These are phyloP conservation scores for Pulveroboletus sp. DNA, from an alignment of 768 basidiomycete species.

Conservation along the genomic window DNA sequence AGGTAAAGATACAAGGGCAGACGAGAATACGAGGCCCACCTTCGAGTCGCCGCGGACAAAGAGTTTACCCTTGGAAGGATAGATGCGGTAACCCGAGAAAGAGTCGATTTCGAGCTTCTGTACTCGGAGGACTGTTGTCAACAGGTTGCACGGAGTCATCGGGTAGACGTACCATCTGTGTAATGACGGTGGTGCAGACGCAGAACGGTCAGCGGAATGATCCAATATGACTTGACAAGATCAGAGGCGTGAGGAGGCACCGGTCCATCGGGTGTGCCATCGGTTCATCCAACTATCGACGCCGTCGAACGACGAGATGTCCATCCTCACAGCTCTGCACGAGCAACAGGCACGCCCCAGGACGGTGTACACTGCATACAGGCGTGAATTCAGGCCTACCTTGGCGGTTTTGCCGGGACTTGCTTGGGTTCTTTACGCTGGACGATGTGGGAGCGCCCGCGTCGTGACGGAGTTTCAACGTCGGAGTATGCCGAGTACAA, in stretches of 20 bases:
- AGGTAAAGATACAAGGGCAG: background rate
- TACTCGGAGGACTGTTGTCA: constrained; percentile 11
- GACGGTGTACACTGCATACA: constrained; percentile 9
- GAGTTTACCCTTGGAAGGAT: constrained; percentile 94
- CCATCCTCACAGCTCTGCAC: background rate
- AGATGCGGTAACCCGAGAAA: constrained; percentile 96
- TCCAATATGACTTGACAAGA: constrained; percentile 9
- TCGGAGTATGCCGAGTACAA: constrained; percentile 24
- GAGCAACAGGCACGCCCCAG: constrained; percentile 6
- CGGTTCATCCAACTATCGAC: constrained; percentile 40
- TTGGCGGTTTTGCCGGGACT: constrained; percentile 46
- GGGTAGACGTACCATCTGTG: constrained; percentile 25
- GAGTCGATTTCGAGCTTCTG: constrained; percentile 98
- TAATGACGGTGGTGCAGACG: background rate
- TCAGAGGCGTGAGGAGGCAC: constrained; percentile 6
- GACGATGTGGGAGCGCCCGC: constrained; percentile 7
- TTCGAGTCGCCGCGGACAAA: constrained; percentile 97
- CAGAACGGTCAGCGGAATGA: constrained; percentile 15
- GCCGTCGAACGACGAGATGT: constrained; percentile 12
- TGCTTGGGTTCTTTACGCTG: constrained; percentile 21
- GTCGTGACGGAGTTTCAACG: constrained; percentile 21
- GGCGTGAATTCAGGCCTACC: constrained; percentile 46
- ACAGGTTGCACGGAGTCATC: background rate
- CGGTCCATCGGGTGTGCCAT: constrained; percentile 35
- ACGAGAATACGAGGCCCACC: constrained; percentile 40